Evolutionary conservation across 2,329 filamentous ascomycete genomes (phyloP), one percentile per base, ranked within the genome.

Genomic region (Trichophyton benhamiae): DNA sequence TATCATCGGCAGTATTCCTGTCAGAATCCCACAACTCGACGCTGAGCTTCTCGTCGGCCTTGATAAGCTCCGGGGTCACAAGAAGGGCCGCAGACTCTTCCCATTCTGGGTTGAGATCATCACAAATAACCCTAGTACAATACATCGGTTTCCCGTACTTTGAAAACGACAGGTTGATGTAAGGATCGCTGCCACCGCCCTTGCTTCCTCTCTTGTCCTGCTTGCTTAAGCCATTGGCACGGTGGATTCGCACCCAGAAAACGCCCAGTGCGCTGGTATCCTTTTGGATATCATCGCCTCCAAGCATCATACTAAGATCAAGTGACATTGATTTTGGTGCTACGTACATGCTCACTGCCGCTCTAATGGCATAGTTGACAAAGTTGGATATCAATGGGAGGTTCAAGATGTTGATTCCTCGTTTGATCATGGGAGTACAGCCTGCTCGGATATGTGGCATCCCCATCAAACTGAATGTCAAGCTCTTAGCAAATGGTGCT

Each of bases 121-220:
- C 92, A 59, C 92, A 90, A 65, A 97, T 96, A 59, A 97, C 91
- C 57, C 94, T 86, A 1, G 94, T 97, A 74, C 91, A 96, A 75
- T 96, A 97, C 83, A 96, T 95, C 1, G 92, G 92, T 76, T 99
- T 99, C 61, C 88, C 89, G 68, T 96, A 97, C 73, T 97, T 96
- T 69, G 89, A 95, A 78, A 95, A 97, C 46, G 88, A 87, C 41
- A 97, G 81, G 36, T 92, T 96, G 71, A 97, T 95, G 73, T 97
- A 97, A 0, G 92, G 91, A 67, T 99, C 94, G 58, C 89, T 95
- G 52, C 92, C 92, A 38, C 94, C 92, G 17, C 90, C 88, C 59
- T 87, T 82, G 68, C 86, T 91, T 46, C 91, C 91, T 62, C 89
- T 85, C 60, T 76, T 79, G 71, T 99, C 94, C 71, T 96, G 92